Conservation (phyloP, 2,329 filamentous ascomycete species). For the Alternaria dauci region DNA sequence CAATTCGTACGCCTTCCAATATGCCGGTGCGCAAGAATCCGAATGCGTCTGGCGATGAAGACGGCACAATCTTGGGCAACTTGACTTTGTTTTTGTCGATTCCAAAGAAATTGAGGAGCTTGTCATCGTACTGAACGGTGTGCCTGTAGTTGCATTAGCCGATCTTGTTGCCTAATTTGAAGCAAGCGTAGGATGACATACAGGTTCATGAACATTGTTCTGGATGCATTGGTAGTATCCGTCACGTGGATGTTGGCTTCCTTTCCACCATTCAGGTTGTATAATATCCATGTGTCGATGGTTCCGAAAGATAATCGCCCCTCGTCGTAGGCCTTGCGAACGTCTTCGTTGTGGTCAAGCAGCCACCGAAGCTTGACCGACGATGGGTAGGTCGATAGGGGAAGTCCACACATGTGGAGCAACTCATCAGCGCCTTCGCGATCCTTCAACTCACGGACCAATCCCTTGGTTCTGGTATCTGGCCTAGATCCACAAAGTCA, state of each 20-base stretch:
- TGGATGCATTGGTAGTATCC: constrained; percentile 85
- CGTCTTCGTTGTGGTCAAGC: constrained; percentile 73
- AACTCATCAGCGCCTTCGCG: constrained; percentile 73
- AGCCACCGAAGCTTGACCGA: constrained; percentile 88
- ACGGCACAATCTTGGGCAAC: constrained; percentile 84
- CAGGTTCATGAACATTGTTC: constrained; percentile 96
- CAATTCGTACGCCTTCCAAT: constrained; percentile 75
- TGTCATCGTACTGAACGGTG: constrained; percentile 80
- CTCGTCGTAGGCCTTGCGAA: constrained; percentile 78
- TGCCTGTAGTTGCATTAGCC: constrained; percentile 46
- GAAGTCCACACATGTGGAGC: constrained; percentile 76
- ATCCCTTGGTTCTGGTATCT: constrained; percentile 78
- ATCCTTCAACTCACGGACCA: constrained; percentile 79
- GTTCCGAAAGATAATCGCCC: constrained; percentile 83
- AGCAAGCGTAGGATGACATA: constrained; percentile 6
- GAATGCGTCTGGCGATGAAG: constrained; percentile 76
- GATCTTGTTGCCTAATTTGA: constrained; percentile 2
- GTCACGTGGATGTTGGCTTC: constrained; percentile 77
- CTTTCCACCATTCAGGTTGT: constrained; percentile 78
- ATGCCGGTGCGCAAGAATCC: constrained; percentile 71
- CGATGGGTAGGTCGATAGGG: constrained; percentile 87
- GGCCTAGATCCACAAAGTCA: constrained; percentile 54
- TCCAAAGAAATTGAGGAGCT: constrained; percentile 79
- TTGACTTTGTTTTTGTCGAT: constrained; percentile 75
- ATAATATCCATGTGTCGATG: constrained; percentile 88